Base-by-base conservation (phyloP, 2,329 filamentous ascomycete genomes). In the Ceratocystiopsis minuta region DNA sequence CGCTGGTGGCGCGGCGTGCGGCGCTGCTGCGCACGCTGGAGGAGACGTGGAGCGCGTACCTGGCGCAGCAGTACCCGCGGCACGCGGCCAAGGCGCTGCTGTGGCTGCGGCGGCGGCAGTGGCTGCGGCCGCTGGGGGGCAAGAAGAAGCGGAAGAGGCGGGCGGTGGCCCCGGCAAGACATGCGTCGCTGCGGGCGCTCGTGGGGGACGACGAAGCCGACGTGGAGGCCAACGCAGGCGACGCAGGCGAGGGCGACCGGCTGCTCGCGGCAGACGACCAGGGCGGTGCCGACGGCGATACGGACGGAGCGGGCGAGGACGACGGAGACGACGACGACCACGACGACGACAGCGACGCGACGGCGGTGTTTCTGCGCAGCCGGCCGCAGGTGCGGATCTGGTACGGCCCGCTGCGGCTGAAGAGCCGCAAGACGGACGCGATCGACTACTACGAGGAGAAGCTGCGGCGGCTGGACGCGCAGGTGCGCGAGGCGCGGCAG, bases 371-470 rank as follows among this genome's bases (percentile, higher is more conserved):
- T 15, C 68, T 71, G 18, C 60, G 66, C 16, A 57, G 63, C 17
- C 65, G 74, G 2, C 88, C 90, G 0, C 79, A 70, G 49, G 69
- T 78, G 16, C 78, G 75, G 15, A 66, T 96, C 17, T 80, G 86
- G 64, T 84, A 84, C 51, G 88, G 90, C 2, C 73, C 76, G 15
- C 66, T 93, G 37, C 75, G 75, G 16, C 54, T 94, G 35, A 74
- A 75, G 41, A 81, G 69, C 52, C 78, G 72, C 48, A 78, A 72
- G 43, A 75, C 90, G 2, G 90, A 98, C 57, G 87, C 87, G 2
- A 90, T 98, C 51, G 82, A 96, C 56, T 90, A 95, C 56, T 95
- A 87, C 53, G 81, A 92, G 52, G 84, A 94, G 57, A 80, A 81
- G 55, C 69, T 98, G 33, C 77, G 80, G 20, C 68, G 70, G 15